Evolutionary conservation across 108 stramenopile genomes (phyloP), one percentile per base, ranked within the genome.

Genomic region (Pseudonitzschia multiseries): DNA sequence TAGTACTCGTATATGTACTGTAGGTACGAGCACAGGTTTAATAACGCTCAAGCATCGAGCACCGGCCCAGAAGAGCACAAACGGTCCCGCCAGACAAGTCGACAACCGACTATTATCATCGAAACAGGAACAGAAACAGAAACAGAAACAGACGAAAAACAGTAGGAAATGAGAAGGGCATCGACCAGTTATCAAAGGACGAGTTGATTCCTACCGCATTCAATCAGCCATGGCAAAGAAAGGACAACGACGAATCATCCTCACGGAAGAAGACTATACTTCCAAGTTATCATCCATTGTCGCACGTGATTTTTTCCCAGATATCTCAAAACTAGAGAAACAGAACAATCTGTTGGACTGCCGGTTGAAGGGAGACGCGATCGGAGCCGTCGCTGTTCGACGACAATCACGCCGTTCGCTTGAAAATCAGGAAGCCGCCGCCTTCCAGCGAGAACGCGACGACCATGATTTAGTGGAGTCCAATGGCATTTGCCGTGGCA

Each of bases 211-310:
- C 46, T 18, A 48, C 46, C 8, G 4, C 1, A 10, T 2, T 14
- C 14, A 48, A 48, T 48, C 46, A 14, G 12, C 46, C 18, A 48
- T 48, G 46, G 46, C 46, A 18, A 18, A 48, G 2, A 48, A 56
- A 50, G 66, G 56, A 72, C 77, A 78, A 65, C 84, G 81, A 12
- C 88, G 93, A 8, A 43, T 74, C 33, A 72, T 94, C 32, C 72
- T 94, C 10, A 68, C 79, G 0, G 93, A 94, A 67, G 93, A 94
- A 68, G 89, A 89, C 6, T 94, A 94, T 60, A 83, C 79, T 4
- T 68, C 74, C 27, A 89, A 89, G 1, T 74, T 94, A 21, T 73
- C 84, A 2, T 69, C 74, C 42, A 92, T 94, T 60, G 82, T 94
- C 8, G 75, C 79, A 17, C 79, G 91, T 5, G 90, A 94, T 71